These are phyloP conservation scores for Papiliotrema fonsecae DNA, from an alignment of 1,284 basidiomycete genomes.

Conservation along the genomic window DNA sequence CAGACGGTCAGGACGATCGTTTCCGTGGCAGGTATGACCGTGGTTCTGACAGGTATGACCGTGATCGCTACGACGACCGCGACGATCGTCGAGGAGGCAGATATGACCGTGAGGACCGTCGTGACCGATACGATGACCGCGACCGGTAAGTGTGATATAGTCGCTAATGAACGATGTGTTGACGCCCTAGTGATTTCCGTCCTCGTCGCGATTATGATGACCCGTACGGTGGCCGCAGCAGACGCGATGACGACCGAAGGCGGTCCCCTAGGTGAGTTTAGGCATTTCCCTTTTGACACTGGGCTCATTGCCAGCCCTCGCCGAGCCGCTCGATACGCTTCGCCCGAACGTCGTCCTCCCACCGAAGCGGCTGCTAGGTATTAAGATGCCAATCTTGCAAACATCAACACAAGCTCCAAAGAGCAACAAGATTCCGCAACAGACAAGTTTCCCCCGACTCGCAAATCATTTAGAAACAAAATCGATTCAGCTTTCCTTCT, in stretches of 20 bases:
- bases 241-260: slow-evolving; percentile 31
- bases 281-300: too few relatives aligned
- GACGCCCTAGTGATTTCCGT: slow-evolving; percentile 4
- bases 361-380: too few relatives aligned
- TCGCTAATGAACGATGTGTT: too few relatives aligned
- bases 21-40: slow-evolving; percentile 20
- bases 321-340: slow-evolving; percentile 19
- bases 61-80: slow-evolving; percentile 16
- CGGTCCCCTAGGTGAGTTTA: slow-evolving; percentile 27
- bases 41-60: slow-evolving; percentile 7
- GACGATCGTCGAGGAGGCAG: slow-evolving; percentile 8
- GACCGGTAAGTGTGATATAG: too few relatives aligned
- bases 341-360: slow-evolving; percentile 6
- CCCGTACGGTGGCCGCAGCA: slow-evolving; percentile 31
- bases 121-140: slow-evolving; percentile 26
- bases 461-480: too few relatives aligned
- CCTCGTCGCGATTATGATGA: slow-evolving; percentile 28
- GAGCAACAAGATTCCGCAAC: too few relatives aligned
- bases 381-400: slow-evolving; percentile 7
- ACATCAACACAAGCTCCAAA: too few relatives aligned
- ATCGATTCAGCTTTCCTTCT: too few relatives aligned
- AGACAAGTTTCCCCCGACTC: too few relatives aligned
- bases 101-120: slow-evolving; percentile 11
- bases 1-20: not conserved
- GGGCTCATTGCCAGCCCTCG: slow-evolving; percentile 16